These are phyloP conservation scores for Diaporthe batatas DNA, from an alignment of 2,329 filamentous ascomycete species.

Conservation along the genomic window DNA sequence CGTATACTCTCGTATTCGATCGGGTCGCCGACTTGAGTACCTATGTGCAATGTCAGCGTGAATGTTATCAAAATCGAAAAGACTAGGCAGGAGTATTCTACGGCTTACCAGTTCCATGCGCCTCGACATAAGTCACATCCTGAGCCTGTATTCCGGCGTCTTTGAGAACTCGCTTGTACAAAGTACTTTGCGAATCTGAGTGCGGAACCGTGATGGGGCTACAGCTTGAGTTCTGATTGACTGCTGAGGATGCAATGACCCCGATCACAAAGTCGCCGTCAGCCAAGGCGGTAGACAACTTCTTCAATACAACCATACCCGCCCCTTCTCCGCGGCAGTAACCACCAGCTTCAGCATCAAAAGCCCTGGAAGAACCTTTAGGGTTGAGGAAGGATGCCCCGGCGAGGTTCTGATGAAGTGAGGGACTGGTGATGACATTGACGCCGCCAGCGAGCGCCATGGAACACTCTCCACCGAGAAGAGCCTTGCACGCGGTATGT, in stretches of 20 bases:
- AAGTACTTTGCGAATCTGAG: slow-evolving; percentile 44
- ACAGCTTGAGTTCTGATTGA: slow-evolving; percentile 53
- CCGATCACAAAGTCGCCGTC: slow-evolving; percentile 65
- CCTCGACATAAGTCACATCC: slow-evolving; percentile 52
- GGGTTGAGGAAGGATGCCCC: slow-evolving; percentile 57
- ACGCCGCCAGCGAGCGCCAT: slow-evolving; percentile 56
- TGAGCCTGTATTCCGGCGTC: slow-evolving; percentile 45
- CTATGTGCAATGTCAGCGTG: slow-evolving; percentile 37
- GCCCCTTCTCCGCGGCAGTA: slow-evolving; percentile 67
- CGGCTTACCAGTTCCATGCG: slow-evolving; percentile 54
- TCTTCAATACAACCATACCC: slow-evolving; percentile 64
- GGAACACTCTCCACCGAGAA: slow-evolving; percentile 49
- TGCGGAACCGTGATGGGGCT: slow-evolving; percentile 48
- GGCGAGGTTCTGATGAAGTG: slow-evolving; percentile 50
- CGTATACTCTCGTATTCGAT: slow-evolving; percentile 46
- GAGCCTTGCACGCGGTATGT: slow-evolving; percentile 47
- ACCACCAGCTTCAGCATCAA: slow-evolving; percentile 63
- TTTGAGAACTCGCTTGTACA: slow-evolving; percentile 48
- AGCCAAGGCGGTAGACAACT: slow-evolving; percentile 61
- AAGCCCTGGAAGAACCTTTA: slow-evolving; percentile 61
- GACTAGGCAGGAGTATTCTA: not conserved
- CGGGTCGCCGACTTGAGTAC: slow-evolving; percentile 53
- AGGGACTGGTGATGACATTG: slow-evolving; percentile 53
- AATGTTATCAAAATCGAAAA: not conserved
- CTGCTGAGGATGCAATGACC: slow-evolving; percentile 53